Evolutionary conservation across 2,329 filamentous ascomycete genomes (phyloP).

Genomic region (Venturiaceae sp.): DNA sequence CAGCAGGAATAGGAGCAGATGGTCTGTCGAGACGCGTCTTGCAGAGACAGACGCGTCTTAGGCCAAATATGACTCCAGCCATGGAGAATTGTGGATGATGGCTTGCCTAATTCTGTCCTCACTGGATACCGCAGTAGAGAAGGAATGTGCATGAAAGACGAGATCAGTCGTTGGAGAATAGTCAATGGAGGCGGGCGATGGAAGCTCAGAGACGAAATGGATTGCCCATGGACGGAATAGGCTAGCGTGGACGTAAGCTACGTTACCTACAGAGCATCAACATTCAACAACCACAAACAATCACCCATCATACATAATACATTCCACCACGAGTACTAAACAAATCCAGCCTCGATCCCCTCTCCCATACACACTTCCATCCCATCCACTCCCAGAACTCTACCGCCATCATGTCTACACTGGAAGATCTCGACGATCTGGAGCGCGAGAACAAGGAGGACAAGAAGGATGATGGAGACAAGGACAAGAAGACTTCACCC

Average conservation of each 20-base stretch:
- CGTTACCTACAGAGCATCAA: not conserved
- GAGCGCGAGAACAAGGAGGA: constrained; percentile 61
- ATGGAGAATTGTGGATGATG: too few relatives aligned
- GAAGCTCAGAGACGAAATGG: not conserved
- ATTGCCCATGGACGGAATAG: not conserved
- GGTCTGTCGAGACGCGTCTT: too few relatives aligned
- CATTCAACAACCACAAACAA: not conserved
- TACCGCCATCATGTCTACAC: constrained; percentile 61
- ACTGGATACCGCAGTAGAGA: too few relatives aligned
- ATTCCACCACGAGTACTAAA: not conserved
- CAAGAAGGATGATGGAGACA: constrained; percentile 40
- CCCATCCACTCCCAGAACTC: not conserved
- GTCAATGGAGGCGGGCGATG: not conserved
- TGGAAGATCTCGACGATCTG: constrained; percentile 85
- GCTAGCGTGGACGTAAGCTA: not conserved
- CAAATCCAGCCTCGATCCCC: not conserved
- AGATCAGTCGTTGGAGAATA: not conserved
- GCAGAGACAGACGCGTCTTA: too few relatives aligned
- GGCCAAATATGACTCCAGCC: too few relatives aligned
- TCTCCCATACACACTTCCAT: not conserved
- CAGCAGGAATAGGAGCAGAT: too few relatives aligned
- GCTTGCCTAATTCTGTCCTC: too few relatives aligned
- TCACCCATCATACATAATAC: not conserved
- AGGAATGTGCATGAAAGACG: too few relatives aligned
- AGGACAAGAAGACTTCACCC: constrained; percentile 46